Percentiles rank a stretch among this genome's conserved stretches.
These are phyloP conservation scores for Candida krabiensis DNA, from an alignment of 805 yeast species.

Conservation along the genomic window DNA sequence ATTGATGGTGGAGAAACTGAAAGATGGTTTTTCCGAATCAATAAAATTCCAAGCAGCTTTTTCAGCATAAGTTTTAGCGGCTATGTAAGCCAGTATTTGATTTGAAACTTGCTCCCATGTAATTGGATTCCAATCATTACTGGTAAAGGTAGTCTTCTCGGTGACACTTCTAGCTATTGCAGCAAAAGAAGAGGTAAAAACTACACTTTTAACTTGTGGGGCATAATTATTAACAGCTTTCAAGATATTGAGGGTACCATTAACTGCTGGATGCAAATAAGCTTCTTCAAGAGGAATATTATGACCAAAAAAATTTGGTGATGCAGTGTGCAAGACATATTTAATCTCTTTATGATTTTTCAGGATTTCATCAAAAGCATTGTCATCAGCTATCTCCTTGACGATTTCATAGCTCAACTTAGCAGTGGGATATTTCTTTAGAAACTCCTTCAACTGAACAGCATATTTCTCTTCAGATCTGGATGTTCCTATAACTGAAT, in stretches of 20 bases:
- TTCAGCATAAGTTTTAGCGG: constrained; percentile 46
- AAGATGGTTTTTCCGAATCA: constrained; percentile 33
- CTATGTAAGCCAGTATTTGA: constrained; percentile 30
- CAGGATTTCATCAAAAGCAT: constrained; percentile 49
- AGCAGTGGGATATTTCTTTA: constrained; percentile 21
- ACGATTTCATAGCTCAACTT: constrained; percentile 34
- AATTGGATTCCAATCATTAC: constrained; percentile 35
- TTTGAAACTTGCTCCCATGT: constrained; percentile 28
- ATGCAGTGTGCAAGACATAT: constrained; percentile 48
- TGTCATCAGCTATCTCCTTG: constrained; percentile 31
- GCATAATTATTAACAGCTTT: constrained; percentile 40
- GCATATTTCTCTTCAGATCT: constrained; percentile 45
- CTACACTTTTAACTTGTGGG: constrained; percentile 42
- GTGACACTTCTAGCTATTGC: constrained; percentile 29
- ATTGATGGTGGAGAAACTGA: constrained; percentile 31
- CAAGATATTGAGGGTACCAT: constrained; percentile 46
- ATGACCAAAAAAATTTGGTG: too few species aligned
- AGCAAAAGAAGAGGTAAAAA: constrained; percentile 54
- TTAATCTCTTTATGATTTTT: constrained; percentile 39
- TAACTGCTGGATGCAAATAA: constrained; percentile 50
- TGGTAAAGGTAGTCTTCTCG: constrained; percentile 17
- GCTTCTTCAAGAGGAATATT: too few species aligned
- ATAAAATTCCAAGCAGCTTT: constrained; percentile 42
- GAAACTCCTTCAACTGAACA: constrained; percentile 32
- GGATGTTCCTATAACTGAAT: constrained; percentile 52